Evolutionary conservation across 345 rosid species (phyloP), one percentile per base, ranked within the genome.

Genomic region (Heritiera fomes): DNA sequence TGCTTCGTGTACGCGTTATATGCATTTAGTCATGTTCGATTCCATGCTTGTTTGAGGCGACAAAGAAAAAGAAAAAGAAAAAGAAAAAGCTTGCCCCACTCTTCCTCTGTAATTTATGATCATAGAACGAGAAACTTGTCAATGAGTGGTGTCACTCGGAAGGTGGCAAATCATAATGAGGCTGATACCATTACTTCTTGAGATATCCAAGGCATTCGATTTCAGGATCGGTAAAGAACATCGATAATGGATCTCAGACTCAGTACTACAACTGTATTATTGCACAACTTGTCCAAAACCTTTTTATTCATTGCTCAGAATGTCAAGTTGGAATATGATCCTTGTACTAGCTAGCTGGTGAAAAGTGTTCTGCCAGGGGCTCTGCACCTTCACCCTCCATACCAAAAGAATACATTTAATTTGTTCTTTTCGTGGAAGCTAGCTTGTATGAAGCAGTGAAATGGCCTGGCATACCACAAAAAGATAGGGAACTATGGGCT

Each of bases 311-410:
- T 71, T 52, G 43, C 23, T 14, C 1, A 15, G n/a, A 50, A 18
- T 12, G 59, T 20, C 55, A 74, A 58, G 64, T 56, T 74, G 67
- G 65, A 23, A 20, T 38, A 58, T 11, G 46, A 56, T 17, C 32
- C 32, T 53, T 53, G 30, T 34, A 4, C 8, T 8, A 38, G 20
- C 15, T 6, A 14, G 20, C 15, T 6, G 11, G 45, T 28, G 9
- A 64, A 77, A 79, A 65, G 50, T 17, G 15, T 45, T 43, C 77
- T 2, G 79, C 75, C 4, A 80, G 79, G 85, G 84, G 84, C 76
- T 50, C 74, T 85, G 84, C 23, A 83, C 71, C 84, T 62, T 61
- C 40, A 61, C 1, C 8, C 23, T 2, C 60, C 66, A 28, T 0
- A 5, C 13, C 13, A 62, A 62, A 5, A 62, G 5, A 0, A 30